Conservation (phyloP, 2,329 filamentous ascomycete genomes). For the Ophiostoma piceae region DNA sequence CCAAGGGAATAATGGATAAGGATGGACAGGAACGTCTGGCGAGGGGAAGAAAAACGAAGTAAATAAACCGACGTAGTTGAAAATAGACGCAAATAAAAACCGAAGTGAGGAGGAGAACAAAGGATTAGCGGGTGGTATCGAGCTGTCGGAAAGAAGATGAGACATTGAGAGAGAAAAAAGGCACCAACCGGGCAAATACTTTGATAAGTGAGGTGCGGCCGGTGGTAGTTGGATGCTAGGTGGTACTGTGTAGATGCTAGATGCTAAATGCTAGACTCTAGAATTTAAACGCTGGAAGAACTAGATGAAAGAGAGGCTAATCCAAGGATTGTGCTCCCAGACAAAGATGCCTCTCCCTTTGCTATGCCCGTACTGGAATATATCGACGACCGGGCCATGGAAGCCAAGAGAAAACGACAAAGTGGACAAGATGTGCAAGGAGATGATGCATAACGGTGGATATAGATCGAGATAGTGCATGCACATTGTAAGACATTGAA, state of each 20-base stretch:
- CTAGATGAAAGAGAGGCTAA: no score
- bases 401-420: not conserved
- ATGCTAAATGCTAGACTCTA: not conserved
- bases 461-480: not conserved
- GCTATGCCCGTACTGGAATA: not conserved
- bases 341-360: not conserved
- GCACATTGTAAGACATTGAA: constrained; percentile 1
- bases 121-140: not conserved
- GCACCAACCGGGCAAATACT: constrained; percentile 1
- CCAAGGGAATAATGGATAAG: constrained; percentile 12
- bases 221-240: not conserved
- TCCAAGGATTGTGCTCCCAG: not conserved
- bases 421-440: not conserved
- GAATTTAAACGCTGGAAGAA: no score
- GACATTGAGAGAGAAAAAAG: not conserved
- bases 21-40: constrained; percentile 4
- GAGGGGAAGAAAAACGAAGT: constrained; percentile 7
- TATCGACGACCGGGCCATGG: not conserved
- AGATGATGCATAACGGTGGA: constrained; percentile 3
- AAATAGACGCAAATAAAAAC: not conserved
- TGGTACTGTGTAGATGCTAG: not conserved
- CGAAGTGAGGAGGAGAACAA: not conserved
- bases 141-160: not conserved
- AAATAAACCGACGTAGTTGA: not conserved
- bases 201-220: not conserved